A percentile compares a stretch with the other conserved stretches of the same genome.
Conservation (phyloP, 1,284 basidiomycete genomes). For the Apiotrichum montevideense region DNA sequence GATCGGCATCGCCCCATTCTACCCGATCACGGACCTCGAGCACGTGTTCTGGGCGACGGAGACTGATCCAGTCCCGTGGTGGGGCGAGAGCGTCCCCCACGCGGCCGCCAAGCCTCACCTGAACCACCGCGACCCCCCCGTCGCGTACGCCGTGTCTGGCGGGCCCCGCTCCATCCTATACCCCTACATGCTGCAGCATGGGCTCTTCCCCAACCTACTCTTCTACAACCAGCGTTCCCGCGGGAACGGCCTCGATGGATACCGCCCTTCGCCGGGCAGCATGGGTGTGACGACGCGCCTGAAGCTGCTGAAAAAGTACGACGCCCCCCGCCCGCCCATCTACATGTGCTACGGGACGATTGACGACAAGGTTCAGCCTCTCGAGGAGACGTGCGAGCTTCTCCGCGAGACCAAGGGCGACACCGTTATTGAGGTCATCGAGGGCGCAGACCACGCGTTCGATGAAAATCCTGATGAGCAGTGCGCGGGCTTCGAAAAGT, state of each 20-base stretch:
- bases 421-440: constrained; percentile 24
- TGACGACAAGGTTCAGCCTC: constrained; percentile 39
- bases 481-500: constrained; percentile 31
- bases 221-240: constrained; percentile 37
- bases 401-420: constrained; percentile 14
- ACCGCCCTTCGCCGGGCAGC: constrained; percentile 28
- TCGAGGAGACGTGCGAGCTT: constrained; percentile 30
- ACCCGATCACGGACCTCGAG: constrained; percentile 42
- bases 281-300: constrained; percentile 35
- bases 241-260: constrained; percentile 33
- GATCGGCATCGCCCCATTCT: constrained; percentile 37
- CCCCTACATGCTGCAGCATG: constrained; percentile 45
- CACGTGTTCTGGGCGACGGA: constrained; percentile 44
- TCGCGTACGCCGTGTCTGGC: constrained; percentile 31
- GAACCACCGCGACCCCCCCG: constrained; percentile 34
- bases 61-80: constrained; percentile 42
- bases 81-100: constrained; percentile 30
- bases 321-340: constrained; percentile 16
- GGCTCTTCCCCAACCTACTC: constrained; percentile 37
- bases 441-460: constrained; percentile 36
- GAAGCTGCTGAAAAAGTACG: constrained; percentile 10
- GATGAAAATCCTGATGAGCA: constrained; percentile 38
- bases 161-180: constrained; percentile 42
- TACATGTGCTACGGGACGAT: constrained; percentile 34
- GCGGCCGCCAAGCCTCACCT: constrained; percentile 37